Evolutionary conservation across 345 rosid genomes (phyloP), one percentile per base, ranked within the genome.

Genomic region (Euclidium syriacum): DNA sequence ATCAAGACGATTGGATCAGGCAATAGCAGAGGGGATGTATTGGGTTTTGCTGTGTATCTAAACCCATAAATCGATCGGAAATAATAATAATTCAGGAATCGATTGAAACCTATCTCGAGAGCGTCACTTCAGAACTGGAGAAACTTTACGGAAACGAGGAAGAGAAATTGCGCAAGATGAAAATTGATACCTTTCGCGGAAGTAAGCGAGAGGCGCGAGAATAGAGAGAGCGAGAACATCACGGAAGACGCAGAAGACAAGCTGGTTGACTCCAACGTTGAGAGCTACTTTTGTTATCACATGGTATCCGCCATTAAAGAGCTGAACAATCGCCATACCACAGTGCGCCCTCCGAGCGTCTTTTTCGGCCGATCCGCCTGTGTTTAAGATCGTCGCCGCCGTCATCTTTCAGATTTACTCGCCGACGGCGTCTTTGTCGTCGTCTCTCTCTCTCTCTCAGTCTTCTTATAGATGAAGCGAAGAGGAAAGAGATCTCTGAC

Each of bases 271-370:
- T 15, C 99, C 99, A 72, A 79, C 90, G 51, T 90, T 87, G 58
- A 94, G 96, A 57, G 99, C 99, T 12, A 90, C 84, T 80, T 90
- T 94, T 46, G 99, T 90, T 50, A 94, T 84, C 12, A 94, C 99
- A 66, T 94, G 99, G 73, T 94, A 90, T 12, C 99, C 97, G 26
- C 99, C 99, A 49, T 77, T 64, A 75, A 85, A 62, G 27, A 94
- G 78, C 81, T 94, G 99, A 41, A 90, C 96, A 73, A 85, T n/a
- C 32, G 81, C 96, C 99, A 94, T 77, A 52, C 91, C 84, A 25
- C 77, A 63, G 55, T 94, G 97, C 2, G 99, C 99, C 73, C 38
- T 71, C 79, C 77, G 34, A 10, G 70, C 77, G 15, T 86, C 91
- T 58, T 67, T 77, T 47, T 83, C 96, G 34, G 60, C 73, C 20